phyloP scores from a whole-genome alignment of 192 early-diverging fungal genomes.

The Backusella westeae region DNA sequence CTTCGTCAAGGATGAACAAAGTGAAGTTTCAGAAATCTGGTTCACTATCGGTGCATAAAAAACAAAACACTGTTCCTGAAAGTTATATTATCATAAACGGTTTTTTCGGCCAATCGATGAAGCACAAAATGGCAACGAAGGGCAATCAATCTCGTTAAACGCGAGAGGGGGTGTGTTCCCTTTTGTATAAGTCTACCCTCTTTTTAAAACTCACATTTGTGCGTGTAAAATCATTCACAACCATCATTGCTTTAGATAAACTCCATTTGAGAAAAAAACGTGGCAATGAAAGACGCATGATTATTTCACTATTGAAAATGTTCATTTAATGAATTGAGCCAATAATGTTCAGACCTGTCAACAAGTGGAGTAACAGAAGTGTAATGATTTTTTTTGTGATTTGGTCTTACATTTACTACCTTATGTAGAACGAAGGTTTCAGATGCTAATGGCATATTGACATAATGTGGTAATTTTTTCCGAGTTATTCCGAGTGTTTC shows the following conservation, averaged over 20 bases:
- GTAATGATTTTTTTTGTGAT: background rate
- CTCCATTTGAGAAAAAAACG: background rate
- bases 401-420: background rate
- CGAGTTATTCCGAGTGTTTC: background rate
- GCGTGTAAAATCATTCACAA: no score
- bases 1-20: background rate
- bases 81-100: background rate
- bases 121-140: background rate
- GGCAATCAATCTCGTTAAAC: background rate
- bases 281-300: background rate
- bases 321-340: background rate
- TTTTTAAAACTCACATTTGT: background rate
- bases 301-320: background rate
- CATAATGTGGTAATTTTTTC: background rate
- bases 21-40: background rate
- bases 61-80: background rate
- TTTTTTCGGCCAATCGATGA: background rate
- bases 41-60: background rate
- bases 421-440: background rate
- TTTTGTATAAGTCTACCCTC: no score
- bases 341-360: background rate
- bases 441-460: background rate
- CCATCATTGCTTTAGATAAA: background rate
- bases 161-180: no score
- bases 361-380: background rate